Evolutionary conservation across 306 rosid genomes (phyloP).

Genomic region (Casuarina cunninghamiana): DNA sequence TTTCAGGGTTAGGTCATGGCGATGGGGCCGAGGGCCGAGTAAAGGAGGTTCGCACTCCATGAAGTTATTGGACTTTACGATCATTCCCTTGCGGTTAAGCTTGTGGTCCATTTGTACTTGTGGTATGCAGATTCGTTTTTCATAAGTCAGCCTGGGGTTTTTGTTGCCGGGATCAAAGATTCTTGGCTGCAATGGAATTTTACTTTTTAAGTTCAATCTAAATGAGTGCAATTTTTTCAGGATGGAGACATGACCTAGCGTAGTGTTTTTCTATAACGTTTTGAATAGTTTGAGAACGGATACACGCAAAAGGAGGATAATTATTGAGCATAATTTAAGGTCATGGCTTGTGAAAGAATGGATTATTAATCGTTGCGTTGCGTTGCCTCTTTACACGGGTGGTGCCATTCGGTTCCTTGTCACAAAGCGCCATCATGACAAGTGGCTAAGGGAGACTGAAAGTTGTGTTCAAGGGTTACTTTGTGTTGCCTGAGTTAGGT

Average conservation of each 20-base stretch:
- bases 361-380: not conserved
- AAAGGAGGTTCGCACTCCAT: conserved; percentile 55
- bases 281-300: not conserved
- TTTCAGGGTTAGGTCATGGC: conserved; percentile 71
- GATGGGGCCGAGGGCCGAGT: conserved; percentile 43
- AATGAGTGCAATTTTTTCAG: too few species aligned
- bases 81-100: conserved; percentile 78
- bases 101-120: conserved; percentile 73
- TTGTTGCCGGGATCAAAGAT: not conserved
- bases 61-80: conserved; percentile 70
- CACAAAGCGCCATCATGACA: conserved; percentile 83
- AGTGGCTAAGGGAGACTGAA: conserved; percentile 78
- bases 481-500: conserved; percentile 94
- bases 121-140: conserved; percentile 41
- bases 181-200: not conserved
- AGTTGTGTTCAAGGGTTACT: conserved; percentile 72
- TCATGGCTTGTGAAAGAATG: not conserved
- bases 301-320: not conserved
- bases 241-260: too few species aligned
- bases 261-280: too few species aligned
- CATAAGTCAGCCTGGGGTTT: too few species aligned
- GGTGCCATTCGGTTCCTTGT: conserved; percentile 78
- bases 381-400: conserved; percentile 62
- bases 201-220: not conserved
- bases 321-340: not conserved